Evolutionary conservation across 2,329 filamentous ascomycete genomes (phyloP).

Genomic region (Calonectria pauciramosa): DNA sequence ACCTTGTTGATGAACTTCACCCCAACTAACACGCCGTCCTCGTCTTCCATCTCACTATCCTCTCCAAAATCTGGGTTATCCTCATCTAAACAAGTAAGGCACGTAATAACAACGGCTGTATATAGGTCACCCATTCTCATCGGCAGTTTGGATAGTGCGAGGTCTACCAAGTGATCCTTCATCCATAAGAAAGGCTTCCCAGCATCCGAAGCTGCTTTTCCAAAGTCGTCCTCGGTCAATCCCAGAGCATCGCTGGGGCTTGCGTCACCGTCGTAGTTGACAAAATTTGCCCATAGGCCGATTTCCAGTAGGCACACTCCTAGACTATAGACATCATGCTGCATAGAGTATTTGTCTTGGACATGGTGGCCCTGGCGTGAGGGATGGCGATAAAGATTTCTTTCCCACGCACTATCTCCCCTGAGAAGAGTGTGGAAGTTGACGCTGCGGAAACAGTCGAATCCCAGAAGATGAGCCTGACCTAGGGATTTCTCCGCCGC

Average conservation of each 20-base stretch:
- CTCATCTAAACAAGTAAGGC: constrained; percentile 52
- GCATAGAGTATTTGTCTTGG: constrained; percentile 59
- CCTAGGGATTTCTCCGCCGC: neutral
- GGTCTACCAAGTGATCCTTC: constrained; percentile 28
- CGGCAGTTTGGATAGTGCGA: constrained; percentile 20
- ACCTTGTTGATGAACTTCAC: constrained; percentile 32
- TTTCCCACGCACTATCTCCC: constrained; percentile 47
- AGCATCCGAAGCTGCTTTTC: neutral
- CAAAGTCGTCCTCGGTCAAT: neutral
- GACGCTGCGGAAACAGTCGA: constrained; percentile 34
- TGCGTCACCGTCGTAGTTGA: constrained; percentile 34
- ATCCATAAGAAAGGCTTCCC: neutral
- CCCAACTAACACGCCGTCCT: constrained; percentile 26
- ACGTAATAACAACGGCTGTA: constrained; percentile 47
- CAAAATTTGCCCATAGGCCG: constrained; percentile 59
- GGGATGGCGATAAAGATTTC: constrained; percentile 67
- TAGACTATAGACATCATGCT: constrained; percentile 70
- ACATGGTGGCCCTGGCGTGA: constrained; percentile 57
- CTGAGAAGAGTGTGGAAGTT: constrained; percentile 14
- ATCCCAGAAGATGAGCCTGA: constrained; percentile 25
- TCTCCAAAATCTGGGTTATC: constrained; percentile 48
- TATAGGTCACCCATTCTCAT: constrained; percentile 50
- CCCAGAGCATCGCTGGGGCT: neutral
- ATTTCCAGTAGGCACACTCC: constrained; percentile 68
- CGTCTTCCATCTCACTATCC: constrained; percentile 34